Evolutionary conservation across 345 rosid species (phyloP), one percentile per base, ranked within the genome.

Genomic region (Mangifera indica): DNA sequence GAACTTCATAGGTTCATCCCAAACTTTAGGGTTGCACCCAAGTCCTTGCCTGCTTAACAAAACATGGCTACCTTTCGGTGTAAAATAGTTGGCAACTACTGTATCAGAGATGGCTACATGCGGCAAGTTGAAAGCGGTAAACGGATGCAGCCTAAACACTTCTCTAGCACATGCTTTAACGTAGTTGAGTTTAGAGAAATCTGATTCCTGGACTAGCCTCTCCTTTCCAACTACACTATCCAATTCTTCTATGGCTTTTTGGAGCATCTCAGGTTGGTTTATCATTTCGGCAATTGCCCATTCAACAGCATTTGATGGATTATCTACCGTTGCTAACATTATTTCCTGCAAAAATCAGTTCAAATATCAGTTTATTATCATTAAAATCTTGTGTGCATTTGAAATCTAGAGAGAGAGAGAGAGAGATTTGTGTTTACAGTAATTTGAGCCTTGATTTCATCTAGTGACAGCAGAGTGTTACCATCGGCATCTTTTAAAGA

Each of bases 271-370:
- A 0, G 89, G 89, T 10, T 80, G 71, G 76, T 82, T 84, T 10
- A 88, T 70, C 88, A 84, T 79, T 80, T 88, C 92, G 0, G 82
- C 89, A 29, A 85, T 65, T 11, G 84, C 88, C 89, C 87, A 88
- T 53, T 88, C 90, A 0, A 17, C 65, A 0, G 86, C 91, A 64
- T 89, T 87, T 7, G 91, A 72, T 24, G 89, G 91, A 72, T 89
- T 87, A 63, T 87, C 89, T 3, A 84, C 81, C 4, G 86, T 66
- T 4, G 87, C 88, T 0, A 84, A 1, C 86, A 87, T 84, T 44
- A 89, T 10, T 15, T 84, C 93, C 91, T 88, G 54, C 37, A 67
- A 45, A 14, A 1, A 29, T 18, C 3, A 13, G 2, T 12, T 22
- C 4, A 6, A 7, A 29, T 55, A 0, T n/a, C 46, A 45, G 5